A percentile compares a stretch with the other conserved stretches of the same genome.
Evolutionary conservation across 164 flowering plant species (phyloP).

Genomic region (Euptelea pleiosperma): DNA sequence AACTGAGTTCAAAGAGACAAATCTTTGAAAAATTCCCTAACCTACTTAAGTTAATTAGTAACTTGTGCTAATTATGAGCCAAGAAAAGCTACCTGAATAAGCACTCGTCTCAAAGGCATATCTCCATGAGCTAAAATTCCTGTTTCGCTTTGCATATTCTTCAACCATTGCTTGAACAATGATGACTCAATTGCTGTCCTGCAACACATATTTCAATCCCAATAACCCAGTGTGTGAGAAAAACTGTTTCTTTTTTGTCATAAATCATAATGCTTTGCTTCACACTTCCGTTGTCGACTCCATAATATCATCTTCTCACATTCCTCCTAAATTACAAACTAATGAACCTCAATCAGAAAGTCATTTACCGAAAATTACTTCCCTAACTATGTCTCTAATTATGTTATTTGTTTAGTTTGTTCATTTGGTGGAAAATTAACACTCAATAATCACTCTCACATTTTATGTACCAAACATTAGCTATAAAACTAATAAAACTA

Average conservation of each 20-base stretch:
- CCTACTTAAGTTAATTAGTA: background rate
- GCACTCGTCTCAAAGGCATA: constrained; percentile 52
- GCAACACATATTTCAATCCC: constrained; percentile 12
- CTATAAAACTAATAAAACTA: too few species aligned
- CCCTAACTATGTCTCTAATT: background rate
- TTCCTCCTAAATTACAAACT: too few species aligned
- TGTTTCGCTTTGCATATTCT: constrained; percentile 57
- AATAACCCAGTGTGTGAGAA: background rate
- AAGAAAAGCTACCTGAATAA: constrained; percentile 59
- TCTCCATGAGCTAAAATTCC: constrained; percentile 62
- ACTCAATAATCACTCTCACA: too few species aligned
- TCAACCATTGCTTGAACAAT: constrained; percentile 82
- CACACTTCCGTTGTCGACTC: background rate
- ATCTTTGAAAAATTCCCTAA: background rate
- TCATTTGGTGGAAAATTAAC: background rate
- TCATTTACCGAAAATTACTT: background rate
- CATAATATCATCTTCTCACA: background rate
- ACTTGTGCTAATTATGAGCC: background rate
- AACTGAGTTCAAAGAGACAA: background rate
- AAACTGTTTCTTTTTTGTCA: background rate
- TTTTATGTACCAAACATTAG: too few species aligned
- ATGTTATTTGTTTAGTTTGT: background rate
- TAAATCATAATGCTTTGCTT: background rate
- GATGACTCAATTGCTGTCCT: constrained; percentile 75
- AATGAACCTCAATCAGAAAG: too few species aligned